phyloP scores from a whole-genome alignment of 73 alveolate genomes.

The Urostyla sp. region DNA sequence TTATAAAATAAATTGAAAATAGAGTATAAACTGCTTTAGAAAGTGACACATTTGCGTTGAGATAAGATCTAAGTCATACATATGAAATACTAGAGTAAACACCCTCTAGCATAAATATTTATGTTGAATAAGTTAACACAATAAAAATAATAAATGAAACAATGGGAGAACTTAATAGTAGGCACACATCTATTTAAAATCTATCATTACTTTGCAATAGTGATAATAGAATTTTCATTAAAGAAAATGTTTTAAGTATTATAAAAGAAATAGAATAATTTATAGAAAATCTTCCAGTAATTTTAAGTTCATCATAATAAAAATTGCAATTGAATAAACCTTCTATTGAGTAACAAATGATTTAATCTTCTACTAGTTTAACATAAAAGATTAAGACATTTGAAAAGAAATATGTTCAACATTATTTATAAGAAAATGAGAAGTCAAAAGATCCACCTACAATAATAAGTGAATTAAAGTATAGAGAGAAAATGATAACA shows the following conservation, averaged over 20 bases:
- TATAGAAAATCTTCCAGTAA: slow-evolving; percentile 61
- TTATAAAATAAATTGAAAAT: slow-evolving; percentile 64
- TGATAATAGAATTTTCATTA: slow-evolving; percentile 51
- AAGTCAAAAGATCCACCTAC: neutral
- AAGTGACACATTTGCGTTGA: slow-evolving; percentile 52
- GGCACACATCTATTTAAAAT: slow-evolving; percentile 57
- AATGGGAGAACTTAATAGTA: slow-evolving; percentile 49
- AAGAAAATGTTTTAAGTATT: slow-evolving; percentile 25
- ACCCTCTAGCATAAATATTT: slow-evolving; percentile 59
- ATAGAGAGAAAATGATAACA: slow-evolving; percentile 17
- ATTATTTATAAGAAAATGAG: slow-evolving; percentile 29
- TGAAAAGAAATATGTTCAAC: slow-evolving; percentile 69
- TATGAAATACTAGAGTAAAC: slow-evolving; percentile 56
- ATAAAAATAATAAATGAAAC: slow-evolving; percentile 56
- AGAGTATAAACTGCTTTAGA: slow-evolving; percentile 68
- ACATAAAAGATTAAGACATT: slow-evolving; percentile 67
- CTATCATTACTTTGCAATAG: slow-evolving; percentile 50
- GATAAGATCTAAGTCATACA: slow-evolving; percentile 60
- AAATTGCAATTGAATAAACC: slow-evolving; percentile 52
- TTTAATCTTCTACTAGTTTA: slow-evolving; percentile 40
- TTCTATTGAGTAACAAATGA: slow-evolving; percentile 64
- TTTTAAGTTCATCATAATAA: slow-evolving; percentile 52
- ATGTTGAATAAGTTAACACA: slow-evolving; percentile 68
- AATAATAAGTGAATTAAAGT: slow-evolving; percentile 8
- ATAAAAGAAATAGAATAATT: slow-evolving; percentile 44